Evolutionary conservation across 2,329 filamentous ascomycete genomes (phyloP), one percentile per base, ranked within the genome.

Genomic region (Diplodia scrobiculata): DNA sequence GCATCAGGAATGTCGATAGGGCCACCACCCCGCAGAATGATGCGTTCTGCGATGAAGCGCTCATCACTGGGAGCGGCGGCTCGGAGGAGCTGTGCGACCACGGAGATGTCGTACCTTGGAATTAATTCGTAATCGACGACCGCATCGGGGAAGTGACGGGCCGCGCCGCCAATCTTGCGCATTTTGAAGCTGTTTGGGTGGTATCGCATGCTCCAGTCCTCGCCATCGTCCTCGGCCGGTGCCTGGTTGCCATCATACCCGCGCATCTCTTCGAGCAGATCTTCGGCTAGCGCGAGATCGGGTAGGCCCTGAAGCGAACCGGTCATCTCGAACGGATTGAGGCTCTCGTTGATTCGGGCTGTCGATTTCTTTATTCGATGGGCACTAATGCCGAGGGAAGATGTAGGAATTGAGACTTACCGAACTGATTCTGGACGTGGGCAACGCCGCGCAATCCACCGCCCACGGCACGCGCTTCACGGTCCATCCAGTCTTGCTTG

Each of bases 211-310:
- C 36, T 55, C 63, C 50, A 55, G n/a, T 65, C 25, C 29, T 50
- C 58, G n/a, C 48, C 32, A 41, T 38, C 58, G 38, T n/a, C 19
- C 27, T 50, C 58, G 45, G 11, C 58, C 13, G 29, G 45, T 13
- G 48, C 45, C n/a, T 62, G n/a, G 27, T 11, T 36, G 58, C 58
- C 58, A 14, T 62, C 58, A 62, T 62, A 62, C 48, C 58, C 58
- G 27, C 13, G 58, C 45, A 62, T 54, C 29, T 50, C 63, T 41
- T 58, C 63, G 51, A 55, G 52, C 19, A 48, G 51, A 41, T 58
- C 63, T 25, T 38, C 63, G 63, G 45, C 63, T 65, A 34, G 63
- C 51, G 21, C 63, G 63, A 50, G 63, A 65, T 55, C 63, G 51
- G 19, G 63, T 65, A 50, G 63, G 63, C 19, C 51, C 51, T 27